Evolutionary conservation across 2,329 filamentous ascomycete genomes (phyloP).

Genomic region (Claviceps sp.): DNA sequence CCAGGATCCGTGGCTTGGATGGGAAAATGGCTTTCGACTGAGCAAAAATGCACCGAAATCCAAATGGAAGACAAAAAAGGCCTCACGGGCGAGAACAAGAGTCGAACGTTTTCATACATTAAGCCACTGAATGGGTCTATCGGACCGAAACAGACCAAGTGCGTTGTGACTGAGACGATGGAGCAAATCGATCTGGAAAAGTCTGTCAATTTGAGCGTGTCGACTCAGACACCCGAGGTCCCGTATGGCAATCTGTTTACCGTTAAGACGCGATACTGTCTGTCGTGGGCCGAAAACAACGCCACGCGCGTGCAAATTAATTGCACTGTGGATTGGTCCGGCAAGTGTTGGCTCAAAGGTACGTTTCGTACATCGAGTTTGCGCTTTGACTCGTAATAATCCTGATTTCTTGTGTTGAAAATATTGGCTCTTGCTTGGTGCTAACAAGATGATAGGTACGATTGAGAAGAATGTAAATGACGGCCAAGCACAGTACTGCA

Average conservation of each 20-base stretch:
- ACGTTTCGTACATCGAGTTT: constrained; percentile 15
- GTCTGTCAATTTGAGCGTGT: constrained; percentile 66
- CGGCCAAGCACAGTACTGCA: constrained; percentile 73
- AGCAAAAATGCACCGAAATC: constrained; percentile 83
- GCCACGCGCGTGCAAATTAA: constrained; percentile 75
- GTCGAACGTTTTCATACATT: constrained; percentile 71
- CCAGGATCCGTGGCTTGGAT: constrained; percentile 68
- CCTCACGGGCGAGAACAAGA: constrained; percentile 59
- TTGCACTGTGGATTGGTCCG: constrained; percentile 87
- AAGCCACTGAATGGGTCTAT: constrained; percentile 77
- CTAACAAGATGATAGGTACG: constrained; percentile 47
- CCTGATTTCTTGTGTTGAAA: too few species aligned
- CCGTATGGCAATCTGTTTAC: constrained; percentile 85
- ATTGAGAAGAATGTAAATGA: constrained; percentile 94
- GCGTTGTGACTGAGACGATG: constrained; percentile 74
- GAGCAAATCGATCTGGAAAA: constrained; percentile 81
- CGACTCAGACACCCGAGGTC: constrained; percentile 86
- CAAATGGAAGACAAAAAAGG: constrained; percentile 77
- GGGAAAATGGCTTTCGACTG: constrained; percentile 69
- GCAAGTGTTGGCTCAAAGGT: constrained; percentile 98
- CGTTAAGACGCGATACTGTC: constrained; percentile 86
- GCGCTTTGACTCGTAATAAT: too few species aligned
- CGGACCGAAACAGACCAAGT: constrained; percentile 89
- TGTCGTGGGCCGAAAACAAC: constrained; percentile 84
- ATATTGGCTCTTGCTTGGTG: too few species aligned